Percentiles rank a stretch among this genome's conserved stretches.
Conservation (phyloP, 176 grass and related monocot species). For the Musa itinerans region DNA sequence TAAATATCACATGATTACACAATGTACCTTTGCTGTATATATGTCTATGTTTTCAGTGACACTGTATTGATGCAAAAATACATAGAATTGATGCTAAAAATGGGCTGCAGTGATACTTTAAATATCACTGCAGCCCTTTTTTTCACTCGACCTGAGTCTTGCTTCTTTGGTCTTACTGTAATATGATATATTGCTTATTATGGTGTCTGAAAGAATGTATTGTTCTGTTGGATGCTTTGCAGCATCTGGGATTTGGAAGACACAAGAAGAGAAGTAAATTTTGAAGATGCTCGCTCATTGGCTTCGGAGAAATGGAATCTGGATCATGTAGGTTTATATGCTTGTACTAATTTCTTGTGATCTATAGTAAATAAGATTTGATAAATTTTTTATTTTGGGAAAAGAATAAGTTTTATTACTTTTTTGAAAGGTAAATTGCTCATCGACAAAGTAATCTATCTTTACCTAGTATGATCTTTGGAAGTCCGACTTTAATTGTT, state of each 20-base stretch:
- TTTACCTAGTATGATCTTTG: no score
- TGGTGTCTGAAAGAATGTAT: not conserved
- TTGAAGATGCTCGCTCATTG: slow-evolving; percentile 71
- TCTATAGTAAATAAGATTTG: not conserved
- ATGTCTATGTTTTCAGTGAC: no score
- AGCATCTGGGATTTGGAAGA: slow-evolving; percentile 87
- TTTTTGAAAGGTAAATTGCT: not conserved
- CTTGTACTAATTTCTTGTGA: slow-evolving; percentile 2
- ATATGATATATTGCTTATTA: not conserved
- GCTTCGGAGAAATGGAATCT: slow-evolving; percentile 71
- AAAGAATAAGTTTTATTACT: not conserved
- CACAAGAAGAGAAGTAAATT: slow-evolving; percentile 44
- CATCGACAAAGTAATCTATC: not conserved
- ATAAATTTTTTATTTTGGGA: not conserved
- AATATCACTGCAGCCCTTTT: not conserved
- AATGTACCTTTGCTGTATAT: no score
- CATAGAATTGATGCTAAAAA: no score
- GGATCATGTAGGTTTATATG: slow-evolving; percentile 44
- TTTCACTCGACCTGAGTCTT: not conserved
- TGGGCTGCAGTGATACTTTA: not conserved
- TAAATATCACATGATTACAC: no score
- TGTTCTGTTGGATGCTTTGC: slow-evolving; percentile 23
- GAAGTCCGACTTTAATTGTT: not conserved
- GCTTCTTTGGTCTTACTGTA: not conserved
- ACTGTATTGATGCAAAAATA: no score